Evolutionary conservation across 2,329 filamentous ascomycete species (phyloP).

Genomic region (Aspergillus fructus): DNA sequence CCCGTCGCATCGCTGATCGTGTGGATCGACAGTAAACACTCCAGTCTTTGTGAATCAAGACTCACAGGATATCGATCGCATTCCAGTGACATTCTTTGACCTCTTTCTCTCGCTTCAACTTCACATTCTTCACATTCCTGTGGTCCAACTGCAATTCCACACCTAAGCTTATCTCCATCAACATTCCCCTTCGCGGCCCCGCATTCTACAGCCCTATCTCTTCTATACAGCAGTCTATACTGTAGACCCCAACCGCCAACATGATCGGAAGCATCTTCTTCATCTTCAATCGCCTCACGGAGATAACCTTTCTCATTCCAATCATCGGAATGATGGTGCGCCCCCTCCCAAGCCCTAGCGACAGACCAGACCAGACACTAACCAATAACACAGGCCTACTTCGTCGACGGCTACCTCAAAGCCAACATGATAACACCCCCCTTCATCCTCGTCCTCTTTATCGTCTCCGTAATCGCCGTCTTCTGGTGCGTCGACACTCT

Average conservation of each 20-base stretch:
- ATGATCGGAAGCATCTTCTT: constrained; percentile 59
- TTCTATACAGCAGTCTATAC: not conserved
- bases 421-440: constrained; percentile 59
- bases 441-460: constrained; percentile 65
- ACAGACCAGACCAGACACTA: constrained; percentile 9
- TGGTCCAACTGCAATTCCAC: not conserved
- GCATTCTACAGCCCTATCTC: not conserved
- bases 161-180: not conserved
- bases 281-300: constrained; percentile 59
- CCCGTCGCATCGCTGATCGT: constrained; percentile 2
- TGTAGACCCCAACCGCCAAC: constrained; percentile 24
- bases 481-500: constrained; percentile 63
- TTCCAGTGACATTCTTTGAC: not conserved
- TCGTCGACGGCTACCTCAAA: constrained; percentile 59
- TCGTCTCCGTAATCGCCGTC: constrained; percentile 60
- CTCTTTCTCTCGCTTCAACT: not conserved
- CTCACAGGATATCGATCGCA: not conserved
- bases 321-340: constrained; percentile 61
- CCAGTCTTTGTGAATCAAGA: not conserved
- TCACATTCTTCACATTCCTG: not conserved
- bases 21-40: not conserved
- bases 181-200: not conserved
- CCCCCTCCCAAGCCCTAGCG: not conserved
- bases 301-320: constrained; percentile 63
- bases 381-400: constrained; percentile 48